A percentile compares a stretch with the other conserved stretches of the same genome.
phyloP scores from a whole-genome alignment of 2,329 filamentous ascomycete genomes.

The Aaosphaeria pasadenensis region DNA sequence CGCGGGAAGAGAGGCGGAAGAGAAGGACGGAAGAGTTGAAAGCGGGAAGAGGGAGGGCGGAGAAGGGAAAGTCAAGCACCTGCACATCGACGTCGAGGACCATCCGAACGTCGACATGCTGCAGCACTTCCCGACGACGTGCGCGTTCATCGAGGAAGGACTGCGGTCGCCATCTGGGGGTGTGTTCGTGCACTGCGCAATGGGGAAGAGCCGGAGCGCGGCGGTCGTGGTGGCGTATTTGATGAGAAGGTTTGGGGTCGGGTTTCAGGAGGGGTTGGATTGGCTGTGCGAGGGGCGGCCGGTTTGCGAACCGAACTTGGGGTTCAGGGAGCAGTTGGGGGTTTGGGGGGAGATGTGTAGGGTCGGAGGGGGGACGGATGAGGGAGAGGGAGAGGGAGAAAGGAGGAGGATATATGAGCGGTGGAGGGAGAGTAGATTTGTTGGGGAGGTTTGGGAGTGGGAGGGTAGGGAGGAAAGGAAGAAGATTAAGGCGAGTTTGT shows the following conservation, averaged over 20 bases:
- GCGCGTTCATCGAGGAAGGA: conserved; percentile 21
- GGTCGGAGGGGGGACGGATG: conserved; percentile 4
- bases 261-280: conserved; percentile 16
- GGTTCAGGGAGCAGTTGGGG: conserved; percentile 32
- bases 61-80: conserved; percentile 20
- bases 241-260: conserved; percentile 23
- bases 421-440: conserved; percentile 33
- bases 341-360: conserved; percentile 28
- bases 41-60: too few species aligned
- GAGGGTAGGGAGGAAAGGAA: conserved; percentile 14
- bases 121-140: conserved; percentile 18
- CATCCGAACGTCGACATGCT: conserved; percentile 30
- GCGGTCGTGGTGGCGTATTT: conserved; percentile 32
- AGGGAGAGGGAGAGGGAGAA: conserved; percentile 13
- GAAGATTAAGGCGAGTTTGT: conserved; percentile 2
- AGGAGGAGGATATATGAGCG: conserved; percentile 24
- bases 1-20: too few species aligned
- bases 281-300: conserved; percentile 30
- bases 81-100: conserved; percentile 30
- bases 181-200: conserved; percentile 34
- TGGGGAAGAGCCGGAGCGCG: conserved; percentile 33
- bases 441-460: conserved; percentile 38
- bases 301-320: conserved; percentile 32
- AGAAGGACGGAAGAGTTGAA: too few species aligned
- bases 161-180: conserved; percentile 12